phyloP scores from a whole-genome alignment of 2,329 filamentous ascomycete species.

The Fusarium sp. region DNA sequence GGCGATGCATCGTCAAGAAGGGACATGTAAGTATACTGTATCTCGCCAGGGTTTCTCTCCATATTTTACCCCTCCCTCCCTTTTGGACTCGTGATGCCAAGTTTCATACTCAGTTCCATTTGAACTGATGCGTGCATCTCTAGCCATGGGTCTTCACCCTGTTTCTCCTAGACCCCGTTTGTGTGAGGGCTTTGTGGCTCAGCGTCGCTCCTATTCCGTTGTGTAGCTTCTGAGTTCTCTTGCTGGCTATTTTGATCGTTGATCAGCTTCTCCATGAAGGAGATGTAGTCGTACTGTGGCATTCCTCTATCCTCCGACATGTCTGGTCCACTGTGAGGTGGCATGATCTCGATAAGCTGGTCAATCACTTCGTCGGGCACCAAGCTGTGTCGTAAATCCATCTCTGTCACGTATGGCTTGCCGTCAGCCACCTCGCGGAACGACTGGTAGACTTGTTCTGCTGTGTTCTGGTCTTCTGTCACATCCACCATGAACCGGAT shows the following conservation, averaged over 20 bases:
- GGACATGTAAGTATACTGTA: slow-evolving; percentile 1
- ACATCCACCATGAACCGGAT: slow-evolving; percentile 99
- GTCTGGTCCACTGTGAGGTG: slow-evolving; percentile 83
- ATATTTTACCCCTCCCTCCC: background rate
- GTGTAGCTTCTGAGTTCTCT: slow-evolving; percentile 44
- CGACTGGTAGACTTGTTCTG: slow-evolving; percentile 97
- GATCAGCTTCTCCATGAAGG: slow-evolving; percentile 93
- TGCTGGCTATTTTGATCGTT: slow-evolving; percentile 51
- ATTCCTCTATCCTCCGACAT: slow-evolving; percentile 84
- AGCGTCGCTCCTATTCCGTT: slow-evolving; percentile 50
- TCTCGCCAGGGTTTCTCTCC: slow-evolving; percentile 13
- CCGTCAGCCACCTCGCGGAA: slow-evolving; percentile 98
- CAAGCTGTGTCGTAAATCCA: slow-evolving; percentile 92
- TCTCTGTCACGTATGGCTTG: slow-evolving; percentile 98
- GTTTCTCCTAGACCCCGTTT: slow-evolving; percentile 47
- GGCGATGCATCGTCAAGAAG: slow-evolving; percentile 35
- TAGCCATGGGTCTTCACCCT: slow-evolving; percentile 9
- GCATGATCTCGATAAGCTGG: slow-evolving; percentile 88
- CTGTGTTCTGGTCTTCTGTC: slow-evolving; percentile 98
- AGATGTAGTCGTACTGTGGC: slow-evolving; percentile 94
- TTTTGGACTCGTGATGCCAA: slow-evolving; percentile 1
- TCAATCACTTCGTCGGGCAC: slow-evolving; percentile 98
- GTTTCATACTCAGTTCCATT: slow-evolving; percentile 20
- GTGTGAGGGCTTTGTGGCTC: slow-evolving; percentile 47
- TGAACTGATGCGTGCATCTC: slow-evolving; percentile 27